Base-by-base conservation (phyloP, 1,139 yeast species). In the Lodderomyces margitis region DNA sequence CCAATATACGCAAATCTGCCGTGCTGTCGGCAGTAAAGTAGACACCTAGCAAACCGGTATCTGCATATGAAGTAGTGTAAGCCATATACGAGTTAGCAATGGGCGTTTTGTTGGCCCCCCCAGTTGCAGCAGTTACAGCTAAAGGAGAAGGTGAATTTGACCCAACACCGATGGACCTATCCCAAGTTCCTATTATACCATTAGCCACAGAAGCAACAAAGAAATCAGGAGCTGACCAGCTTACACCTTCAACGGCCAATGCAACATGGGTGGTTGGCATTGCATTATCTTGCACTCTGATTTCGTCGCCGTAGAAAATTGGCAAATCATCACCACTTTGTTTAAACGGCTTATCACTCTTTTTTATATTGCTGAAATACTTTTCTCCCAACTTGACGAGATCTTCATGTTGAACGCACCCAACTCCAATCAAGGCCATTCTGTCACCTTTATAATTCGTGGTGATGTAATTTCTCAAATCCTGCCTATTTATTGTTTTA, bases 181-280 rank as follows among this genome's bases (percentile, higher is more conserved):
- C 98, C 98, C 98, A 92, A 57, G 91, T 87, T 34, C 98, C 98
- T 38, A 92, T 84, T 47, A 92, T 86, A 12, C 98, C 97, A 67
- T 92, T 97, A 5, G 97, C 95, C 1, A 92, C 96, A 17, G 95
- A 75, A 2, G 96, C 97, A 21, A 95, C 86, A 70, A 89, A 91
- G 66, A 91, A 92, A 62, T 92, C 98, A 7, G 95, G 91, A 4
- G 95, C 88, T 25, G 87, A 84, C 99, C 99, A 92, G 37, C 96
- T 84, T 21, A 91, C 97, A 54, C 99, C 98, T 68, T 92, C 98
- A n/a, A 92, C 84, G 10, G 97, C 95, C 47, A 92, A 68, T 6
- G 97, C 98, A 44, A 89, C 81, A 65, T 92, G 95, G 2, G 97
- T 91, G 7, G 83, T 83, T 20, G 97, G 96, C 59, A 92, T 68